These are phyloP conservation scores for Thermomyces lanuginosus DNA, from an alignment of 2,329 filamentous ascomycete genomes.

Conservation along the genomic window DNA sequence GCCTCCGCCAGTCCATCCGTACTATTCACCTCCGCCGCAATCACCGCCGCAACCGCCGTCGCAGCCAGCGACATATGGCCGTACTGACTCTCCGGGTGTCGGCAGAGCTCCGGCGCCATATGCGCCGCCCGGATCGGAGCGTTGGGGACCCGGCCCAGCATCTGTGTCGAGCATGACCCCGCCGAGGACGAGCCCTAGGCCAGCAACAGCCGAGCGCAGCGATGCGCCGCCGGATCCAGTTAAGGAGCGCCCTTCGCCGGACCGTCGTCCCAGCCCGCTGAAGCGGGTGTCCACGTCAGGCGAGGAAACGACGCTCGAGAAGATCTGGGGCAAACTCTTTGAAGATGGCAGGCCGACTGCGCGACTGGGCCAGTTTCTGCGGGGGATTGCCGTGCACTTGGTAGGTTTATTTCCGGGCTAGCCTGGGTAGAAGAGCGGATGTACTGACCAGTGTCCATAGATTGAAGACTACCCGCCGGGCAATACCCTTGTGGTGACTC, in stretches of 20 bases:
- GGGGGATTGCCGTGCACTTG: conserved; percentile 57
- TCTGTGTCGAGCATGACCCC: too few relatives aligned
- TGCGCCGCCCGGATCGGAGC: too few relatives aligned
- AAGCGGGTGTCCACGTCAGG: conserved; percentile 24
- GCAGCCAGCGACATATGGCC: conserved; percentile 7
- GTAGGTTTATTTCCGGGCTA: conserved; percentile 31
- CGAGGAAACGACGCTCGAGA: conserved; percentile 47
- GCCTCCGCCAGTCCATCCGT: conserved; percentile 16
- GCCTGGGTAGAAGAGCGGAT: neutral
- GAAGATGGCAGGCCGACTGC: conserved; percentile 49
- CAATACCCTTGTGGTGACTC: conserved; percentile 54
- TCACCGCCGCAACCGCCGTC: conserved; percentile 12
- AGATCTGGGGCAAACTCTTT: conserved; percentile 63
- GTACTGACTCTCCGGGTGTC: too few relatives aligned
- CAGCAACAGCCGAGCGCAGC: conserved; percentile 14
- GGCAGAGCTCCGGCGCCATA: too few relatives aligned
- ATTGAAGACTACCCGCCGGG: conserved; percentile 54
- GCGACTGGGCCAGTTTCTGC: conserved; percentile 53
- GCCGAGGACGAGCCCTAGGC: too few relatives aligned
- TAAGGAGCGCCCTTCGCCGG: conserved; percentile 18
- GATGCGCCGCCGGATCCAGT: conserved; percentile 21
- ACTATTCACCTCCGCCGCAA: conserved; percentile 8
- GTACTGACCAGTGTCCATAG: conserved; percentile 24
- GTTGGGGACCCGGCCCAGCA: too few relatives aligned
- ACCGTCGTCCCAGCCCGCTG: conserved; percentile 22